These are phyloP conservation scores for Neurospora sp. DNA, from an alignment of 495 filamentous ascomycete genomes.

Conservation along the genomic window DNA sequence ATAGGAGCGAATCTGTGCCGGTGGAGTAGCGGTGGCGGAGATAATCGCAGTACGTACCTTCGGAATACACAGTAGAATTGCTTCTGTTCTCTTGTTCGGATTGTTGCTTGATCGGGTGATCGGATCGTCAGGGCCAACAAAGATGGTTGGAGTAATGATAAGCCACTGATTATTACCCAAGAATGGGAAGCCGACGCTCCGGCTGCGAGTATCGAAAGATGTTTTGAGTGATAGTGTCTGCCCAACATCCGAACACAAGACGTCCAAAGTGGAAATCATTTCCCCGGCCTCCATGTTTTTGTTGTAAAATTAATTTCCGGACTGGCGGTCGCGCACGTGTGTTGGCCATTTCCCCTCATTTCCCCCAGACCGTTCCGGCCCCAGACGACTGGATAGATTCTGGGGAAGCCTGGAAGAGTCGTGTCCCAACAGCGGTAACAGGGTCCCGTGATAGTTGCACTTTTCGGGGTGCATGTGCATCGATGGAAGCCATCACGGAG, in stretches of 20 bases:
- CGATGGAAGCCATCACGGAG: neutral
- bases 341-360: neutral
- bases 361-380: neutral
- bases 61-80: neutral
- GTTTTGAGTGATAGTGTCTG: neutral
- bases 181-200: neutral
- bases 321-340: neutral
- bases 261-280: neutral
- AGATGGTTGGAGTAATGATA: neutral
- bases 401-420: neutral
- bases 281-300: neutral
- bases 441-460: neutral
- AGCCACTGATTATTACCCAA: neutral
- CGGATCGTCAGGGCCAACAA: neutral
- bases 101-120: neutral
- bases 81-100: neutral
- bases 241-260: neutral
- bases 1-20: neutral
- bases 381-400: neutral
- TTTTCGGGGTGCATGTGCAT: neutral
- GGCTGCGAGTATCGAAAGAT: neutral
- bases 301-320: neutral
- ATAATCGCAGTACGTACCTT: neutral
- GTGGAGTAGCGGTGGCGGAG: neutral
- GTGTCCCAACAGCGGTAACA: neutral